phyloP scores from a whole-genome alignment of 139 green algal genomes.

The Dunaliella sp. region DNA sequence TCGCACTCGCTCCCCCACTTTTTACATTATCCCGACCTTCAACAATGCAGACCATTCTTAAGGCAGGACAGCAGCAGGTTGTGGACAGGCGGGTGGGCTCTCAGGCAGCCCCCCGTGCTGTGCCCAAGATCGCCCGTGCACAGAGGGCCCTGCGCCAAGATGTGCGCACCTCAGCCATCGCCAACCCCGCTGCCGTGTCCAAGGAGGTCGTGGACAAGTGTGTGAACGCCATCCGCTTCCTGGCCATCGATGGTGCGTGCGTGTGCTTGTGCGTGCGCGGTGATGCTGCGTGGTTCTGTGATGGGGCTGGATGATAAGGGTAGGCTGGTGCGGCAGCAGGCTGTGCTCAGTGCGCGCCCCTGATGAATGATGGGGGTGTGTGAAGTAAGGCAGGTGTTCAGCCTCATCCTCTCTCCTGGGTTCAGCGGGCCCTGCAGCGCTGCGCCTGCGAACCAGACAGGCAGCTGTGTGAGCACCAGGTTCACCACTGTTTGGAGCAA shows the following conservation, averaged over 20 bases:
- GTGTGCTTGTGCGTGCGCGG: too few species aligned
- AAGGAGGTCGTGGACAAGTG: slow-evolving; percentile 50
- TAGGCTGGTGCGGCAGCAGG: too few species aligned
- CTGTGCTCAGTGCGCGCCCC: too few species aligned
- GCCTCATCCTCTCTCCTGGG: too few species aligned
- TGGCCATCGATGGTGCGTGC: slow-evolving; percentile 72
- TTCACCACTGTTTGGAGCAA: too few species aligned
- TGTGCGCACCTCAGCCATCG: slow-evolving; percentile 18
- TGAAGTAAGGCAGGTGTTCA: too few species aligned
- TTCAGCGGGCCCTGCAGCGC: too few species aligned
- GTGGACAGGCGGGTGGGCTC: neutral
- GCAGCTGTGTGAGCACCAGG: too few species aligned
- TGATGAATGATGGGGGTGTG: too few species aligned
- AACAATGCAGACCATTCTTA: slow-evolving; percentile 38
- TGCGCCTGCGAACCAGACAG: too few species aligned
- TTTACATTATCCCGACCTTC: neutral
- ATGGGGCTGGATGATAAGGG: too few species aligned
- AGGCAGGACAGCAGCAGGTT: slow-evolving; percentile 19
- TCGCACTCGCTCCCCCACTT: neutral
- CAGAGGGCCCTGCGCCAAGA: neutral
- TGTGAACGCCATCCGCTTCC: slow-evolving; percentile 90
- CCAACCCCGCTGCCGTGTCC: slow-evolving; percentile 7
- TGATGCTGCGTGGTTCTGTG: too few species aligned
- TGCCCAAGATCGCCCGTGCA: neutral
- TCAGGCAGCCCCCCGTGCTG: neutral